Evolutionary conservation across 2,329 filamentous ascomycete genomes (phyloP).

Genomic region (Diplodia seriata): DNA sequence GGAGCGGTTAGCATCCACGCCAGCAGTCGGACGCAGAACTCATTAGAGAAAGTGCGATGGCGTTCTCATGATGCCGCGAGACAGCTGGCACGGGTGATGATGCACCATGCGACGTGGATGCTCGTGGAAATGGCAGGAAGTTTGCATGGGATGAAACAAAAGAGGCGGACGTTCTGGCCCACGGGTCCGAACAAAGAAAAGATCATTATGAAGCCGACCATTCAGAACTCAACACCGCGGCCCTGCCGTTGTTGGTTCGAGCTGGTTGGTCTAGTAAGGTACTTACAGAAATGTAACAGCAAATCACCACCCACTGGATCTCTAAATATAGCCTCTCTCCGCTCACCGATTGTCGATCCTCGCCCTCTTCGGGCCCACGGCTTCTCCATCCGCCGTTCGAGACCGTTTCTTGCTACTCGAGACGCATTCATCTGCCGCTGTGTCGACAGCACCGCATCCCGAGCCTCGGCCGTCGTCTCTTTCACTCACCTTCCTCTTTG

Average conservation of each 20-base stretch:
- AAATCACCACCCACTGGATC: slow-evolving; percentile 19
- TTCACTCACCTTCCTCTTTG: slow-evolving; percentile 8
- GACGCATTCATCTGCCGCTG: background rate
- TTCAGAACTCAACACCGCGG: slow-evolving; percentile 1
- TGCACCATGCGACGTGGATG: background rate
- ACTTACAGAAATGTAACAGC: slow-evolving; percentile 28
- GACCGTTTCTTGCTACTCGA: background rate
- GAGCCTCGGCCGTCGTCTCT: background rate
- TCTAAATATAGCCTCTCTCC: slow-evolving; percentile 28
- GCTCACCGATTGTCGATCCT: slow-evolving; percentile 23
- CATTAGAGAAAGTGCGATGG: background rate
- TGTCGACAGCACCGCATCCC: background rate
- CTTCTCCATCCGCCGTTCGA: background rate
- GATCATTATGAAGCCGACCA: slow-evolving; percentile 8
- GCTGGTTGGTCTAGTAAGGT: slow-evolving; percentile 1
- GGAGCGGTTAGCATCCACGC: background rate
- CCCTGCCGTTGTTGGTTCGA: slow-evolving; percentile 21
- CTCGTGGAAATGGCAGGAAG: slow-evolving; percentile 18
- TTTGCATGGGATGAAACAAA: slow-evolving; percentile 28
- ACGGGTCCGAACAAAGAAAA: slow-evolving; percentile 10
- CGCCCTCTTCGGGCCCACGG: slow-evolving; percentile 2
- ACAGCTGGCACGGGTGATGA: background rate
- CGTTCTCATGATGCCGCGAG: slow-evolving; percentile 7
- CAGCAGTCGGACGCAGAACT: slow-evolving; percentile 6
- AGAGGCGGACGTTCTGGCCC: slow-evolving; percentile 13